A percentile compares a stretch with the other conserved stretches of the same genome.
Evolutionary conservation across 345 rosid species (phyloP).

Genomic region (Orychophragmus violaceus): DNA sequence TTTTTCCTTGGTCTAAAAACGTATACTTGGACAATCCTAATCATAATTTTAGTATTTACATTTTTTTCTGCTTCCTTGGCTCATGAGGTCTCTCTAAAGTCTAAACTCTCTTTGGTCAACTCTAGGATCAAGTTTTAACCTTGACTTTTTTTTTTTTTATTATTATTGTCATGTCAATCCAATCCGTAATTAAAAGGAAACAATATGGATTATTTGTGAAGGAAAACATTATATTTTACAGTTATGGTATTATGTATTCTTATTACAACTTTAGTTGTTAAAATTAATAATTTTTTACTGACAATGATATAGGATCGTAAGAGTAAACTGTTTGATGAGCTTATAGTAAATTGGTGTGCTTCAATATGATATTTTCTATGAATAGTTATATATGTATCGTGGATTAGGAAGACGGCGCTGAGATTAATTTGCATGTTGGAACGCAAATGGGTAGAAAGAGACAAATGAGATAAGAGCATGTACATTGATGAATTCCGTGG

Average conservation of each 20-base stretch:
- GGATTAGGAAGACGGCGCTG: background rate
- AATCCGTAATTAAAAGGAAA: background rate
- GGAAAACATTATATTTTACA: background rate
- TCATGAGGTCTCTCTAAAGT: background rate
- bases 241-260: background rate
- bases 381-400: background rate
- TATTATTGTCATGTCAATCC: background rate
- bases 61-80: background rate
- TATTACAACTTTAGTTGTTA: background rate
- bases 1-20: background rate
- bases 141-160: no score
- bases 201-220: background rate
- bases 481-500: no score
- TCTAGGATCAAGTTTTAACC: background rate
- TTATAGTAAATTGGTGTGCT: background rate
- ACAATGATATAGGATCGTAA: background rate
- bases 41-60: background rate
- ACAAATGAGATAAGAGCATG: constrained; percentile 4
- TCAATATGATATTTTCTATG: no score
- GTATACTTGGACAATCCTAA: constrained; percentile 17
- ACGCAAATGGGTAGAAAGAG: constrained; percentile 18
- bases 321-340: background rate
- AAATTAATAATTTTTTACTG: background rate
- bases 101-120: background rate
- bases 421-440: background rate